Evolutionary conservation across 148 eudicot genomes (phyloP).

Genomic region (Rhododendron williamsianum): DNA sequence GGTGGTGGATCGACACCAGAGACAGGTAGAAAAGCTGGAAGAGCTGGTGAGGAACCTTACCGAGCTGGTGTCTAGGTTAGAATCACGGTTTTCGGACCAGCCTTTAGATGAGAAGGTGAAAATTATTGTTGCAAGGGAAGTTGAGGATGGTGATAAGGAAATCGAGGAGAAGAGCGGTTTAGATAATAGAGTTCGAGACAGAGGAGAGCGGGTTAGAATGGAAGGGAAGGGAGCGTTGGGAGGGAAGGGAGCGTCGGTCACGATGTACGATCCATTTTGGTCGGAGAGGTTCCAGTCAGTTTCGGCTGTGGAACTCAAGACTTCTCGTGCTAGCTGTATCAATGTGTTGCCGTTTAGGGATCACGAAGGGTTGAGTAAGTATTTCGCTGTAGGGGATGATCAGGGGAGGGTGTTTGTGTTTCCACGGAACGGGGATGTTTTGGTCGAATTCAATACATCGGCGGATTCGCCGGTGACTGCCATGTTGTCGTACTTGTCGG

Average conservation of each 20-base stretch:
- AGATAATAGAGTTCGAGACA: conserved; percentile 8
- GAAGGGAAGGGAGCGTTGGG: too few species aligned
- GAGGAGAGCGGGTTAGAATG: conserved; percentile 12
- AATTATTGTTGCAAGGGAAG: background rate
- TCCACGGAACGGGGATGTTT: conserved; percentile 59
- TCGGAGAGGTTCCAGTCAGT: conserved; percentile 78
- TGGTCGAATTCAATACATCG: conserved; percentile 45
- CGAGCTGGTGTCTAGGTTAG: conserved; percentile 65
- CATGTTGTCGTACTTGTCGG: conserved; percentile 63
- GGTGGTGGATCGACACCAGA: conserved; percentile 32
- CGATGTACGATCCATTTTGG: conserved; percentile 76
- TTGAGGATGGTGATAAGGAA: background rate
- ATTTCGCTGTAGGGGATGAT: conserved; percentile 77
- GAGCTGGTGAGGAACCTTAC: conserved; percentile 57
- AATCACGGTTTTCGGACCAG: conserved; percentile 32
- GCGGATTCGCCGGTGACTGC: conserved; percentile 52
- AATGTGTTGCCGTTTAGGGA: conserved; percentile 68
- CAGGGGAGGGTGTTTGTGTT: conserved; percentile 61
- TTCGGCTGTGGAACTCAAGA: conserved; percentile 66
- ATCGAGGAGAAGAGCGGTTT: conserved; percentile 18
- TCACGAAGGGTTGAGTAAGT: conserved; percentile 72
- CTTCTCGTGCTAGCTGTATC: conserved; percentile 51
- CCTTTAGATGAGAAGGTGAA: conserved; percentile 11
- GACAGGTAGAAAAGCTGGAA: conserved; percentile 70
- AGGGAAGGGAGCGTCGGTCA: conserved; percentile 41